phyloP scores from a whole-genome alignment of 495 filamentous ascomycete genomes.

The Penicillium arizonense region DNA sequence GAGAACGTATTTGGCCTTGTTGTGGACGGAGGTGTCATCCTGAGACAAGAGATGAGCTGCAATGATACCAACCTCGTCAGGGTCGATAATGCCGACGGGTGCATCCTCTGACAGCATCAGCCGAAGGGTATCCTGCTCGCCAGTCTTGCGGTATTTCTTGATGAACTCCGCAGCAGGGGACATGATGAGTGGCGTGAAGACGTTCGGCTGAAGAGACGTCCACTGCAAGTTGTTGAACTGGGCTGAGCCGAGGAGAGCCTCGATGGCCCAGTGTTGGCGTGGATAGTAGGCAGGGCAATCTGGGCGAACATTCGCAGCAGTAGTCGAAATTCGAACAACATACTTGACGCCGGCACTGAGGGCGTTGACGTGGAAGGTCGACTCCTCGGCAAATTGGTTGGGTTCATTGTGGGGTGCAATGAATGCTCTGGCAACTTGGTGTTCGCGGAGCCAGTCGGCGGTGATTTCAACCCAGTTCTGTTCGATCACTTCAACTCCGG shows the following conservation, averaged over 20 bases:
- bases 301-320: conserved; percentile 40
- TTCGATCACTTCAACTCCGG: conserved; percentile 40
- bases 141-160: conserved; percentile 37
- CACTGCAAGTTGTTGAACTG: conserved; percentile 41
- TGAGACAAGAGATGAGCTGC: conserved; percentile 39
- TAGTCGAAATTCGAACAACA: conserved; percentile 48
- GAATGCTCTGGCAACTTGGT: conserved; percentile 39
- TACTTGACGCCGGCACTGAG: conserved; percentile 45
- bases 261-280: conserved; percentile 47
- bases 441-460: conserved; percentile 39
- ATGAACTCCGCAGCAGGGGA: conserved; percentile 24
- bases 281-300: conserved; percentile 39
- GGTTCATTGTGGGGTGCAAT: conserved; percentile 41
- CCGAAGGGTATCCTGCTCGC: conserved; percentile 30
- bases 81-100: conserved; percentile 37
- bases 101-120: conserved; percentile 29
- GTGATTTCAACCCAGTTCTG: conserved; percentile 44
- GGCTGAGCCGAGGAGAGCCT: conserved; percentile 35
- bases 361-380: conserved; percentile 33
- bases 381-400: conserved; percentile 44
- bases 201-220: conserved; percentile 47
- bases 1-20: conserved; percentile 39
- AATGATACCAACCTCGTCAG: conserved; percentile 37
- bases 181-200: conserved; percentile 29
- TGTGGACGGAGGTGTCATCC: conserved; percentile 31